Conservation (phyloP, 1,284 basidiomycete species). For the Pulchroboletus neoregius region DNA sequence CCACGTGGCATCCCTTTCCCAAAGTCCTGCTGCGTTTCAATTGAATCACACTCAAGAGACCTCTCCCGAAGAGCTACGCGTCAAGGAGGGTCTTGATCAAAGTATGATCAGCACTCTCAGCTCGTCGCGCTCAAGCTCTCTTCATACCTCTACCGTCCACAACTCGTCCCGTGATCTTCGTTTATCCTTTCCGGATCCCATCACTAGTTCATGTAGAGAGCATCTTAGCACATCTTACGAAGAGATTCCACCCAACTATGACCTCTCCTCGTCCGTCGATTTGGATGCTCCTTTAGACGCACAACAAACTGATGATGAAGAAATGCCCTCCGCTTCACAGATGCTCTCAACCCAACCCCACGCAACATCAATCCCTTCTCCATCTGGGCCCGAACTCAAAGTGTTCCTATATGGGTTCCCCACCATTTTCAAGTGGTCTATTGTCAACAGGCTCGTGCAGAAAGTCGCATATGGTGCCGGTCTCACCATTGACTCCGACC, state of each 20-base stretch:
- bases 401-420: slow-evolving; percentile 61
- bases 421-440: slow-evolving; percentile 51
- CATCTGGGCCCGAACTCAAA: slow-evolving; percentile 44
- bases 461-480: slow-evolving; percentile 35
- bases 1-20: slow-evolving; percentile 28
- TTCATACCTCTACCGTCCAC: slow-evolving; percentile 51
- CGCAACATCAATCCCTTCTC: slow-evolving; percentile 8
- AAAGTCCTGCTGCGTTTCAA: slow-evolving; percentile 25
- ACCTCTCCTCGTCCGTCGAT: slow-evolving; percentile 18
- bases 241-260: slow-evolving; percentile 22
- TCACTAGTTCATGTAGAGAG: slow-evolving; percentile 57
- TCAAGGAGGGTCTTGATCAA: slow-evolving; percentile 70
- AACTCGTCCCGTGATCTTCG: slow-evolving; percentile 63
- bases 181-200: slow-evolving; percentile 73
- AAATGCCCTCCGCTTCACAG: slow-evolving; percentile 24
- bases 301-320: slow-evolving; percentile 25
- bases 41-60: slow-evolving; percentile 28
- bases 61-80: slow-evolving; percentile 54
- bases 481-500: slow-evolving; percentile 20
- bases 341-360: slow-evolving; percentile 31
- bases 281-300: slow-evolving; percentile 12
- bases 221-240: slow-evolving; percentile 28
- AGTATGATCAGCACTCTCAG: slow-evolving; percentile 74
- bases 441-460: slow-evolving; percentile 52
- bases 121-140: slow-evolving; percentile 60